These are phyloP conservation scores for Erucastrum elatum DNA, from an alignment of 345 rosid genomes.

Conservation along the genomic window DNA sequence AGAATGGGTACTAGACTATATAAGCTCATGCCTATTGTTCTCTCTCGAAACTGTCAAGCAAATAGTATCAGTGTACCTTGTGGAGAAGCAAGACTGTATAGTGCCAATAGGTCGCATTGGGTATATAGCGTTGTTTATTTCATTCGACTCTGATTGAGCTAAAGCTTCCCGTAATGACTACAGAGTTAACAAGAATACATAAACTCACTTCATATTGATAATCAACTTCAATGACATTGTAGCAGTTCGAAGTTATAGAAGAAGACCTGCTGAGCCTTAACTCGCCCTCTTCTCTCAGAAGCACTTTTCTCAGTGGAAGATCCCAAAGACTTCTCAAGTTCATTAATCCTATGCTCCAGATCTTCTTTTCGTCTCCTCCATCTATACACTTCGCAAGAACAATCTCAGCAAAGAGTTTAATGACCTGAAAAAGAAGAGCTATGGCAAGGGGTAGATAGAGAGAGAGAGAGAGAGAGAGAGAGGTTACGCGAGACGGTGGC, in stretches of 20 bases:
- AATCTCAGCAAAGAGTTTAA: conserved; percentile 15
- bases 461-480: conserved; percentile 4
- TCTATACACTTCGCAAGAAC: conserved; percentile 47
- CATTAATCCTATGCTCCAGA: conserved; percentile 41
- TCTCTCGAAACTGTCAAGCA: neutral
- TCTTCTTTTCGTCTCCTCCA: conserved; percentile 48
- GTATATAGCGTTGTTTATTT: conserved; percentile 49
- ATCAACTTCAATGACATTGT: neutral
- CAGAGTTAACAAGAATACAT: conserved; percentile 1
- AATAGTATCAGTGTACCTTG: conserved; percentile 35
- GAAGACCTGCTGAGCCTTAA: conserved; percentile 80
- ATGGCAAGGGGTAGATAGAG: neutral
- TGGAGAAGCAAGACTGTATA: conserved; percentile 82
- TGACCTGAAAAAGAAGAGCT: neutral
- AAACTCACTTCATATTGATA: neutral
- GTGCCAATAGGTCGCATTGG: conserved; percentile 79
- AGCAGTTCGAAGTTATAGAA: neutral
- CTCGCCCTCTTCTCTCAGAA: conserved; percentile 88
- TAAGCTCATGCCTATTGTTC: neutral
- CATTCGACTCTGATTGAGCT: conserved; percentile 43
- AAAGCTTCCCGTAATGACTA: conserved; percentile 76
- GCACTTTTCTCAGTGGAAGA: conserved; percentile 62
- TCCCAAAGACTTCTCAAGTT: conserved; percentile 63
- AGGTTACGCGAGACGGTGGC: conserved; percentile 31
- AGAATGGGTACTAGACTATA: neutral